Conservation (phyloP, 2,329 filamentous ascomycete species). For the Emydomyces testavorans region DNA sequence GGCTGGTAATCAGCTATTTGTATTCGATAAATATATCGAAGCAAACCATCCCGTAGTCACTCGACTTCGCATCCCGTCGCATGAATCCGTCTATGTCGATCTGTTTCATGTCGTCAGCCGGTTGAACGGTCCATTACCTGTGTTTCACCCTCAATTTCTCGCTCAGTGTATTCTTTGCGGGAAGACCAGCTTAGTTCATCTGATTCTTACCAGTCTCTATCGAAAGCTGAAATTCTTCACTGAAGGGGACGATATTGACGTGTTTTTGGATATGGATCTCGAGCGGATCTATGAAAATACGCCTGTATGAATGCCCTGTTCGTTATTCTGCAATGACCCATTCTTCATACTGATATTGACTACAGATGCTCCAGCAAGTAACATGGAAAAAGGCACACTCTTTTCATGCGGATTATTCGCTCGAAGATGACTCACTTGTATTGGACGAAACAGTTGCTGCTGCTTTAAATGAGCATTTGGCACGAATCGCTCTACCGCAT, state of each 20-base stretch:
- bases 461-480: slow-evolving; percentile 65
- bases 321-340: background rate
- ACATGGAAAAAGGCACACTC: slow-evolving; percentile 40
- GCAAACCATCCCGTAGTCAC: slow-evolving; percentile 50
- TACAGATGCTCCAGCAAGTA: slow-evolving; percentile 28
- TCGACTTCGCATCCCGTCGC: slow-evolving; percentile 41
- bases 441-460: slow-evolving; percentile 62
- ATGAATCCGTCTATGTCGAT: slow-evolving; percentile 46
- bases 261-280: slow-evolving; percentile 53
- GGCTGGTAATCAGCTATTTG: slow-evolving; percentile 80
- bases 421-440: slow-evolving; percentile 47
- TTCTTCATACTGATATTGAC: background rate
- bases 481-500: slow-evolving; percentile 60
- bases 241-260: slow-evolving; percentile 68
- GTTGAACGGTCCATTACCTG: slow-evolving; percentile 73
- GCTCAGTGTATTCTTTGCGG: slow-evolving; percentile 76
- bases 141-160: slow-evolving; percentile 86
- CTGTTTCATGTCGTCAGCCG: slow-evolving; percentile 72
- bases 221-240: slow-evolving; percentile 71
- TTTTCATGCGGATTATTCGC: slow-evolving; percentile 41
- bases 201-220: slow-evolving; percentile 60
- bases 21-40: slow-evolving; percentile 66
- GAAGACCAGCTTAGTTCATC: slow-evolving; percentile 59
- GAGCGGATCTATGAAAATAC: slow-evolving; percentile 39
- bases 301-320: slow-evolving; percentile 28